phyloP scores from a whole-genome alignment of 1,284 basidiomycete species.

The Cystobasidium pallidum region DNA sequence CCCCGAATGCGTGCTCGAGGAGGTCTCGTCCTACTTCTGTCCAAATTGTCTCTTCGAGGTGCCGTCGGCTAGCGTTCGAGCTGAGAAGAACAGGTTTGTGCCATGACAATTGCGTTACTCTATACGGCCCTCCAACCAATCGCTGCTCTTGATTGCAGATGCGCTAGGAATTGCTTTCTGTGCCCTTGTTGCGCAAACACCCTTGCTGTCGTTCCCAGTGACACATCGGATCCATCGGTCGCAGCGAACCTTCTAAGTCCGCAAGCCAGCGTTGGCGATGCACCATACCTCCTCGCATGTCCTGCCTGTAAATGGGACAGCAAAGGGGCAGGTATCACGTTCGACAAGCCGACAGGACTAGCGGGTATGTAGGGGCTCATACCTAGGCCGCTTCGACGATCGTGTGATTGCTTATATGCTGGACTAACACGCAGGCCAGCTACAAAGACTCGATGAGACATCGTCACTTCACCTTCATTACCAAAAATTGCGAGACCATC shows the following conservation, averaged over 20 bases:
- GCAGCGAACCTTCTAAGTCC: conserved; percentile 52
- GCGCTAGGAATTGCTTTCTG: conserved; percentile 94
- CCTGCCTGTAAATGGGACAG: conserved; percentile 95
- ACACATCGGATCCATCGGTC: conserved; percentile 66
- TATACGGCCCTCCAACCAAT: conserved; percentile 40
- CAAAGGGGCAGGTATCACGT: conserved; percentile 81
- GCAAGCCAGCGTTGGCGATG: conserved; percentile 65
- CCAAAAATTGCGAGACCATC: conserved; percentile 88
- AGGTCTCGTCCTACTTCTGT: conserved; percentile 96
- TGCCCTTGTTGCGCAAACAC: conserved; percentile 91
- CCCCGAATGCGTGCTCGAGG: conserved; percentile 84
- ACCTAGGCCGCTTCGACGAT: background rate
- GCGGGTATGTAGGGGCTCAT: conserved; percentile 56
- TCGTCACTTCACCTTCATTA: conserved; percentile 83
- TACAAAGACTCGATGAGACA: conserved; percentile 84
- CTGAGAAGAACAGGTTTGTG: conserved; percentile 84
- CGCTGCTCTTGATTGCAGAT: conserved; percentile 65
- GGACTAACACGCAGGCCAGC: conserved; percentile 67
- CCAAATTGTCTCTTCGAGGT: conserved; percentile 99
- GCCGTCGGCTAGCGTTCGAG: conserved; percentile 90
- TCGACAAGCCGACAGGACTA: conserved; percentile 94
- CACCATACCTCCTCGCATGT: conserved; percentile 89
- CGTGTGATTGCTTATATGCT: background rate
- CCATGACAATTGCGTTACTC: too few relatives aligned
- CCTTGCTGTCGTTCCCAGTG: conserved; percentile 81